A percentile compares a stretch with the other conserved stretches of the same genome.
These are phyloP conservation scores for Globisporangium mamillatum DNA, from an alignment of 352 stramenopile species.

Conservation along the genomic window DNA sequence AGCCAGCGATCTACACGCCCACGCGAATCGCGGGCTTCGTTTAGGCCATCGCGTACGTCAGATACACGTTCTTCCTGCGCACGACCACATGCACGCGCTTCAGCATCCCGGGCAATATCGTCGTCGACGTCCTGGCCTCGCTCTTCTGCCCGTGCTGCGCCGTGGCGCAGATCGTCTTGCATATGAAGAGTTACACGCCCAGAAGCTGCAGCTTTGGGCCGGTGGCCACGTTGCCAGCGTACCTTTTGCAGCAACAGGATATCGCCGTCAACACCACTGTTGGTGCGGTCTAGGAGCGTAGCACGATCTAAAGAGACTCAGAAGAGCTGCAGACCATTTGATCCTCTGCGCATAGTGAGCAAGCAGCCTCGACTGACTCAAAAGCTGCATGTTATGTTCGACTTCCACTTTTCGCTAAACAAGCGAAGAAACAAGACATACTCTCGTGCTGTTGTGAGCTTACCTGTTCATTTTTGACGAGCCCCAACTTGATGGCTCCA, in stretches of 20 bases:
- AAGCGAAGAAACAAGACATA: too few relatives aligned
- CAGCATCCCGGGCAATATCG: constrained; percentile 17
- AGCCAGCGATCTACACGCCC: neutral
- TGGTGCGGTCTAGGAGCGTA: neutral
- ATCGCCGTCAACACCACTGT: neutral
- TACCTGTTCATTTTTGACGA: too few relatives aligned
- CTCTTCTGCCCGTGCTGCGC: constrained; percentile 24
- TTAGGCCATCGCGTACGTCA: neutral
- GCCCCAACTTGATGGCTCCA: too few relatives aligned
- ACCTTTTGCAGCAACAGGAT: neutral
- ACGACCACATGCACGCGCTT: constrained; percentile 3
- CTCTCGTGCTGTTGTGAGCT: too few relatives aligned
- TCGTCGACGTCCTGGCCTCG: constrained; percentile 14
- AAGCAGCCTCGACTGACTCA: too few relatives aligned
- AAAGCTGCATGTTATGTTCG: too few relatives aligned
- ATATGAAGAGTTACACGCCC: constrained; percentile 29
- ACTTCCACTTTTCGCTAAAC: too few relatives aligned
- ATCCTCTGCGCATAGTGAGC: too few relatives aligned
- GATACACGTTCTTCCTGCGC: constrained; percentile 8
- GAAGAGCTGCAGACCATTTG: too few relatives aligned
- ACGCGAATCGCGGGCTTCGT: neutral
- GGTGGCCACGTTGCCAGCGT: constrained; percentile 15
- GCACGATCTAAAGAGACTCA: neutral
- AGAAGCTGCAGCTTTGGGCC: constrained; percentile 21
- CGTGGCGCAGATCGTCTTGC: constrained; percentile 25